Evolutionary conservation across 1,284 basidiomycete species (phyloP).

Genomic region (Cryptococcus sp.): DNA sequence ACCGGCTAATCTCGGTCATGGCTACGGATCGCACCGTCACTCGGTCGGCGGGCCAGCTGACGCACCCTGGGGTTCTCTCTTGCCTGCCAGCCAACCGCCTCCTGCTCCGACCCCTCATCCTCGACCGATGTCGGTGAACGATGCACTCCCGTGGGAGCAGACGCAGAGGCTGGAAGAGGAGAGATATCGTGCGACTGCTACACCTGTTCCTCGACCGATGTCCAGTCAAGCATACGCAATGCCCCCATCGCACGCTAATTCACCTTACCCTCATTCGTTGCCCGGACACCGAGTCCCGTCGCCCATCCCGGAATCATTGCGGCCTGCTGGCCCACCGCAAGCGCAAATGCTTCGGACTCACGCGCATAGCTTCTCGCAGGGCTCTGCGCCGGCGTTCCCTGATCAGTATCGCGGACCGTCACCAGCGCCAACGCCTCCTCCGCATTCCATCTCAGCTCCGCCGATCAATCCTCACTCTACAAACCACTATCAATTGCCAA

Average conservation of each 20-base stretch:
- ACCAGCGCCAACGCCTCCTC: constrained; percentile 24
- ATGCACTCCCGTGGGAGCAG: constrained; percentile 23
- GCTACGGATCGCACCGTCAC: constrained; percentile 34
- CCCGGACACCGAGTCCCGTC: constrained; percentile 22
- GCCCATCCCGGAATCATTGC: constrained; percentile 21
- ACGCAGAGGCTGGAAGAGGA: constrained; percentile 16
- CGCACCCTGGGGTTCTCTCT: constrained; percentile 37
- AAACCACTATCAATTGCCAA: constrained; percentile 28
- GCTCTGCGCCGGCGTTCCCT: constrained; percentile 9
- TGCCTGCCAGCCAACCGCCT: constrained; percentile 30
- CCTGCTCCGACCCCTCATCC: constrained; percentile 24
- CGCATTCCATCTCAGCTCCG: constrained; percentile 33
- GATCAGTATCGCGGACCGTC: constrained; percentile 12
- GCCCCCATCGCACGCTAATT: background rate
- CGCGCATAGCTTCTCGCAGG: constrained; percentile 30
- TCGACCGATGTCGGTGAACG: constrained; percentile 31
- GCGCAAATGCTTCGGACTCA: constrained; percentile 17
- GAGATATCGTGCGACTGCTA: constrained; percentile 14
- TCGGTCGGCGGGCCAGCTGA: constrained; percentile 32
- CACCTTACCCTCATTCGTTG: constrained; percentile 8
- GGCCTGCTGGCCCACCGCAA: constrained; percentile 16
- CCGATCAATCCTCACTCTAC: constrained; percentile 16
- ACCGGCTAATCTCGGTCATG: constrained; percentile 9
- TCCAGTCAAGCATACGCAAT: constrained; percentile 18
- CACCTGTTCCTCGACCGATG: constrained; percentile 26